Conservation (phyloP, 2,329 filamentous ascomycete genomes). For the Grosmannia penicillata region DNA sequence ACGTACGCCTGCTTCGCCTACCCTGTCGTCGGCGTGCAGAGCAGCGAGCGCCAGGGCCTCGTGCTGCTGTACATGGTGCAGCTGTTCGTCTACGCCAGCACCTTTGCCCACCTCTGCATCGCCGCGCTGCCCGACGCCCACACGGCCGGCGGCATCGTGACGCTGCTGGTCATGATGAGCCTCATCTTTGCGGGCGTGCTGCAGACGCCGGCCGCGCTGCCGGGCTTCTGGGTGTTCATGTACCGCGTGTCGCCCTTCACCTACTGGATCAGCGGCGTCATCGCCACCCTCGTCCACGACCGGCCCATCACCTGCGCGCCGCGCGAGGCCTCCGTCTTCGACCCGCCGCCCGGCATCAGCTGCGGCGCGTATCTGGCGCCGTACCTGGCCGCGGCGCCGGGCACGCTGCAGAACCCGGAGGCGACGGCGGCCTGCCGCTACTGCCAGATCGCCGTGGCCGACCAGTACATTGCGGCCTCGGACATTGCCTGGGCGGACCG, state of each 20-base stretch:
- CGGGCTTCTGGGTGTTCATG: constrained; percentile 68
- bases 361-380: constrained; percentile 48
- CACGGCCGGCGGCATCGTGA: constrained; percentile 49
- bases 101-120: constrained; percentile 61
- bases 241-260: constrained; percentile 53
- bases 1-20: constrained; percentile 65
- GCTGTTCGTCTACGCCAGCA: constrained; percentile 55
- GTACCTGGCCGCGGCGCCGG: constrained; percentile 34
- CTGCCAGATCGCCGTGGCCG: constrained; percentile 47
- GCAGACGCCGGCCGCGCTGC: constrained; percentile 40
- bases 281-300: constrained; percentile 47
- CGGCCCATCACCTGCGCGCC: constrained; percentile 34
- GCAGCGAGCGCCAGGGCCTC: constrained; percentile 41
- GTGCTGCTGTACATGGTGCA: constrained; percentile 50
- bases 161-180: constrained; percentile 41
- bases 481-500: constrained; percentile 35
- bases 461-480: constrained; percentile 38
- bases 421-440: constrained; percentile 47
- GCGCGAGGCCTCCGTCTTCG: constrained; percentile 47
- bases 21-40: constrained; percentile 47
- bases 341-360: constrained; percentile 45
- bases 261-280: constrained; percentile 54
- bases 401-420: constrained; percentile 46
- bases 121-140: constrained; percentile 53
- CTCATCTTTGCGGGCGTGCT: constrained; percentile 48